phyloP scores from a whole-genome alignment of 352 stramenopile species.

The Globisporangium abappressorium region DNA sequence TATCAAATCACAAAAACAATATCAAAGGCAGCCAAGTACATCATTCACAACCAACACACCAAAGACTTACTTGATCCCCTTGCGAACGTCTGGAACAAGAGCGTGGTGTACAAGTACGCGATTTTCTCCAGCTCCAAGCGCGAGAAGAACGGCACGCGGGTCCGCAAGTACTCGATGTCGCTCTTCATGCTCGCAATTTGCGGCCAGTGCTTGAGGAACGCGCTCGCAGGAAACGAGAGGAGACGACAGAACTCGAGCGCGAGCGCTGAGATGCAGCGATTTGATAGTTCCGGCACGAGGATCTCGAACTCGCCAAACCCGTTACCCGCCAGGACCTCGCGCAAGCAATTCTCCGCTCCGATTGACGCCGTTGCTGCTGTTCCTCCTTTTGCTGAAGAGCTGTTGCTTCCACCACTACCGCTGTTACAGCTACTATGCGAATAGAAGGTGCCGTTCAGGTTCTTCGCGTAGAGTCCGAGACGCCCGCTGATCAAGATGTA shows the following conservation, averaged over 20 bases:
- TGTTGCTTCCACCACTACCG: background rate
- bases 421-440: background rate
- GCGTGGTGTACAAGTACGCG: conserved; percentile 51
- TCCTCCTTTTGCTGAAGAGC: background rate
- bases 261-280: conserved; percentile 34
- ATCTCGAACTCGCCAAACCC: conserved; percentile 74
- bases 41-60: background rate
- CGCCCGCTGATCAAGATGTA: conserved; percentile 52
- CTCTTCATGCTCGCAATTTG: conserved; percentile 24
- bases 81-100: conserved; percentile 41
- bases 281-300: conserved; percentile 34
- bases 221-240: conserved; percentile 43
- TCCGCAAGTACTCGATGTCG: conserved; percentile 52
- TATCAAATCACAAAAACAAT: background rate
- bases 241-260: conserved; percentile 49
- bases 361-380: background rate
- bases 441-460: conserved; percentile 19
- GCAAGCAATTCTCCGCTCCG: conserved; percentile 25
- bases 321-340: conserved; percentile 32
- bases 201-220: conserved; percentile 53
- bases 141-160: conserved; percentile 34
- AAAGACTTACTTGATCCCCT: conserved; percentile 39
- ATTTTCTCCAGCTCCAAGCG: conserved; percentile 53
- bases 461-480: conserved; percentile 37
- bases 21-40: background rate